Evolutionary conservation across 441 rosid genomes (phyloP).

Genomic region (Capsella rubella): DNA sequence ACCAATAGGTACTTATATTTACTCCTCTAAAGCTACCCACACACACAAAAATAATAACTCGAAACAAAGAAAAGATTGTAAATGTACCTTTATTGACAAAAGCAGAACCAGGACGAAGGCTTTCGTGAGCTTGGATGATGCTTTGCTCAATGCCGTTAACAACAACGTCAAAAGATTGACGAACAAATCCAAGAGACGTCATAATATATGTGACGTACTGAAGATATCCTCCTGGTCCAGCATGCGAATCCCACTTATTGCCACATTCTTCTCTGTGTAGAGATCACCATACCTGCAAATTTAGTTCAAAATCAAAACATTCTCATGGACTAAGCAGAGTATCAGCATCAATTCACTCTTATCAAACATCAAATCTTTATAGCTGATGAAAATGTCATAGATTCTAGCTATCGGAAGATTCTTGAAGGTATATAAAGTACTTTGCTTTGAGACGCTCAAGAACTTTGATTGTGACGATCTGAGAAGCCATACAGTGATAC

Average conservation of each 20-base stretch:
- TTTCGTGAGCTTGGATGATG: constrained; percentile 69
- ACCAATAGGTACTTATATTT: constrained; percentile 51
- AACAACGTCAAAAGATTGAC: constrained; percentile 68
- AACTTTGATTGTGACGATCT: constrained; percentile 67
- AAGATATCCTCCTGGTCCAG: constrained; percentile 83
- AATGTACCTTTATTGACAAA: constrained; percentile 58
- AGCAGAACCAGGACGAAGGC: constrained; percentile 64
- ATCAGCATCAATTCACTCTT: not conserved
- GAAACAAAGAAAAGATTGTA: constrained; percentile 21
- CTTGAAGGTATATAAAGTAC: constrained; percentile 35
- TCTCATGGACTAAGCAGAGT: not conserved
- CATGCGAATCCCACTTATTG: constrained; percentile 76
- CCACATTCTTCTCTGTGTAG: constrained; percentile 72
- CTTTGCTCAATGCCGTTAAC: constrained; percentile 75
- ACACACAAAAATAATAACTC: not conserved
- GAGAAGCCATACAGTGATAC: constrained; percentile 64
- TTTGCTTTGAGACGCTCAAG: constrained; percentile 71
- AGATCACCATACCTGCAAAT: constrained; percentile 61
- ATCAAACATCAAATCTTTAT: constrained; percentile 3
- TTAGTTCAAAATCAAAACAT: not conserved
- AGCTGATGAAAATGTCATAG: not conserved
- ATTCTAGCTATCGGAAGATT: not conserved
- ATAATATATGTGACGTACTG: constrained; percentile 73
- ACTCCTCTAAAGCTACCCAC: constrained; percentile 47
- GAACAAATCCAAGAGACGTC: constrained; percentile 77